Base-by-base conservation (phyloP, 176 grass and related monocot species). In the Thinopyrum elongatum region DNA sequence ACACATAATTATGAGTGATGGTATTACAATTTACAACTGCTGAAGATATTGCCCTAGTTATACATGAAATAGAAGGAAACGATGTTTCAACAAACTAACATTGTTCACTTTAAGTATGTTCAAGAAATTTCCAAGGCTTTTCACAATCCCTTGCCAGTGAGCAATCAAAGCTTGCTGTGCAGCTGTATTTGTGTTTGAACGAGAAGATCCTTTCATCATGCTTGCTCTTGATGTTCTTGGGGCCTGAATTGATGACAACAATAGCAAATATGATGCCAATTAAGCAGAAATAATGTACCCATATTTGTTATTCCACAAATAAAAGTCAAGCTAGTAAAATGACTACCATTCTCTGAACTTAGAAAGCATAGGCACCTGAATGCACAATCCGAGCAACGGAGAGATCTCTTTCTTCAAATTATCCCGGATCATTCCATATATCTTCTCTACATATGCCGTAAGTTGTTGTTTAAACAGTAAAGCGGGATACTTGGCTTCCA, bases 391-490 rank as follows among this genome's bases (percentile, higher is more conserved):
- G 28, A 99, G 90, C 83, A 96, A 92, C 59, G 97, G 97, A 86
- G 92, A 92, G 22, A 99, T 99, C 87, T 99, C 97, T 92, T 99
- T 99, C 90, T 99, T 99, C 85, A 96, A 91, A 80, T 99, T 99
- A 88, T 99, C 97, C n/a, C 97, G 88, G 71, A 99, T 96, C 97
- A 99, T 99, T 85, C 97, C 97, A 82, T 99, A 99, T 88, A 99
- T 96, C 85, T 99, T 99, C 80, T 99, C 97, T 28, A 99, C 97
- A 65, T 99, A 99, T 80, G 94, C 94, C 10, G 94, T 99, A 79
- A 99, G 92, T 73, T 96, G 94, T 38, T 99, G 97, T 60, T 99
- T 99, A 86, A 99, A 99, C 34, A 99, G 79, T 72, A 96, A 86
- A 86, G 94, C 94, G 17, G 97, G 97, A 77, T 99, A 99, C 85